phyloP scores from a whole-genome alignment of 2,329 filamentous ascomycete species.

The Acrodontium crateriforme region DNA sequence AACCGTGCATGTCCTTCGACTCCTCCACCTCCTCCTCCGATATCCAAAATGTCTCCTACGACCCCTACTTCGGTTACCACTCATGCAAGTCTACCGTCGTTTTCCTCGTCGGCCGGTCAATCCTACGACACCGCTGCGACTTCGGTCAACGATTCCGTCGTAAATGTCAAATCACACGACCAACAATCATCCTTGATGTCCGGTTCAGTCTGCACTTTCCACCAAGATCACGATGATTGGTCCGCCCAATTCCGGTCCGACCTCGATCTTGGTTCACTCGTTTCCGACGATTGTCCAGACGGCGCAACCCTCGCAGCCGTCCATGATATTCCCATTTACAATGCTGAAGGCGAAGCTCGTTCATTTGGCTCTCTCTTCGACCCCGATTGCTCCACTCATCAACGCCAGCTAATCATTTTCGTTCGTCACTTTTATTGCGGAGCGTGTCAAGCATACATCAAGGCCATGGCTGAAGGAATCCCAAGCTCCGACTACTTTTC shows the following conservation, averaged over 20 bases:
- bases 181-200: no score
- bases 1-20: no score
- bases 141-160: no score
- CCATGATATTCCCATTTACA: conserved; percentile 37
- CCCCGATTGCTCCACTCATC: conserved; percentile 27
- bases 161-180: no score
- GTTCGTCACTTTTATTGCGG: conserved; percentile 30
- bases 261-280: conserved; percentile 13
- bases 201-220: no score
- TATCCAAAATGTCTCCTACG: no score
- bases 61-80: no score
- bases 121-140: no score
- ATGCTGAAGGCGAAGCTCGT: conserved; percentile 44
- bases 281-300: conserved; percentile 21
- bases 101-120: no score
- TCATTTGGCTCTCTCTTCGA: conserved; percentile 51
- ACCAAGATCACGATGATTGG: conserved; percentile 22
- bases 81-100: no score
- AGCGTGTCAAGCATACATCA: conserved; percentile 25
- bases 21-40: no score
- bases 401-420: conserved; percentile 27
- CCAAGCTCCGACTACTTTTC: conserved; percentile 22
- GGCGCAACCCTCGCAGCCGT: conserved; percentile 19
- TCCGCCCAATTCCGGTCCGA: conserved; percentile 21
- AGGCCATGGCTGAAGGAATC: conserved; percentile 21